Percentiles rank a stretch among this genome's conserved stretches.
Conservation (phyloP, 2,329 filamentous ascomycete species). For the Aspergillus novoparasiticus region DNA sequence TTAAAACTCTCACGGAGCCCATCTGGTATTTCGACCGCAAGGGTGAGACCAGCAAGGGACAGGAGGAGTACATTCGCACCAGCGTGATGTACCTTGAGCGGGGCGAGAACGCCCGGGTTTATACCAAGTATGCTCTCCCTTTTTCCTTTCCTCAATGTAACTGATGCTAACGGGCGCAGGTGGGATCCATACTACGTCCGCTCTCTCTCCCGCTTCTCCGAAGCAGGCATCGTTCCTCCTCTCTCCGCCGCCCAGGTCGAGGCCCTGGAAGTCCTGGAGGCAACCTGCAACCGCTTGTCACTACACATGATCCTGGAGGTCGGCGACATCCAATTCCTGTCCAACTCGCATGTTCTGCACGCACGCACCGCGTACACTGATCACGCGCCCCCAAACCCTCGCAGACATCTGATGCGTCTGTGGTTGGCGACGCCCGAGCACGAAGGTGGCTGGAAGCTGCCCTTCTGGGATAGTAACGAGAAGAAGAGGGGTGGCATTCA, state of each 20-base stretch:
- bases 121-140: conserved; percentile 62
- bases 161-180: conserved; percentile 28
- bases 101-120: conserved; percentile 66
- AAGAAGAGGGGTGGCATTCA: conserved; percentile 89
- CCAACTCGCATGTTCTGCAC: conserved; percentile 79
- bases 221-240: conserved; percentile 71
- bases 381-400: conserved; percentile 66
- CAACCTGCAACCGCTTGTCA: conserved; percentile 70
- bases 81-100: conserved; percentile 77
- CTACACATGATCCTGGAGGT: conserved; percentile 86
- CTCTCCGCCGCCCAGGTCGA: conserved; percentile 69
- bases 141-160: background rate
- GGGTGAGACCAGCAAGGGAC: conserved; percentile 73
- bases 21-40: conserved; percentile 94
- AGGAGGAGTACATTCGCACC: conserved; percentile 73
- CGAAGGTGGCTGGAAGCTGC: conserved; percentile 83
- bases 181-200: conserved; percentile 89
- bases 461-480: conserved; percentile 77
- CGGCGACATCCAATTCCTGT: conserved; percentile 85
- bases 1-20: conserved; percentile 72
- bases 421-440: conserved; percentile 81
- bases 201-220: conserved; percentile 73
- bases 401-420: conserved; percentile 77
- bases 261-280: conserved; percentile 71
- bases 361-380: conserved; percentile 80